Evolutionary conservation across 192 early-diverging fungal genomes (phyloP).

Genomic region (Coemansia aciculifera): DNA sequence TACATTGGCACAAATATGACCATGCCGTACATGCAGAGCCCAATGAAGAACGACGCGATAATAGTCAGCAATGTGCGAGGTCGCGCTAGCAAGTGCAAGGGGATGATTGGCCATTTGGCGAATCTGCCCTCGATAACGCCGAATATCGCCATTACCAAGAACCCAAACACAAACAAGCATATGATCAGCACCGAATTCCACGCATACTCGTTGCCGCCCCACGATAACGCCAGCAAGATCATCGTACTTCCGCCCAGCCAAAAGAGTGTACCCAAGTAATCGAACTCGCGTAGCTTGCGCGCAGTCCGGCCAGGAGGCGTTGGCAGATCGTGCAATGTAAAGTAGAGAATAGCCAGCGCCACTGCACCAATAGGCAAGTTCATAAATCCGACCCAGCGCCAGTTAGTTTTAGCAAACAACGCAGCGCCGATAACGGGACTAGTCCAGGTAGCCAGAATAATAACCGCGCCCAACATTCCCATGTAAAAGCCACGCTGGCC

Average conservation of each 20-base stretch:
- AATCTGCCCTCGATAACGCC: slow-evolving; percentile 57
- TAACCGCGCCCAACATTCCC: slow-evolving; percentile 64
- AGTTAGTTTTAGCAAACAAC: slow-evolving; percentile 58
- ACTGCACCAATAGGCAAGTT: slow-evolving; percentile 68
- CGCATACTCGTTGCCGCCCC: slow-evolving; percentile 61
- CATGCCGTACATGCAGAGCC: slow-evolving; percentile 49
- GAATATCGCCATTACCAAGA: slow-evolving; percentile 46
- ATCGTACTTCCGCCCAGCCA: slow-evolving; percentile 56
- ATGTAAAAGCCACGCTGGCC: slow-evolving; percentile 70
- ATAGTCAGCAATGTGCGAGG: slow-evolving; percentile 34
- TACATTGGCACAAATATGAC: slow-evolving; percentile 56
- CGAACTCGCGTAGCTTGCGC: slow-evolving; percentile 55
- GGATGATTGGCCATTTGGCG: slow-evolving; percentile 70
- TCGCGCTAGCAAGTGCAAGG: slow-evolving; percentile 23
- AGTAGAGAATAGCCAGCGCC: slow-evolving; percentile 54
- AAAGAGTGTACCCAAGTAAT: slow-evolving; percentile 59
- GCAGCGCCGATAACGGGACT: slow-evolving; percentile 72
- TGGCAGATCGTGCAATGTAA: slow-evolving; percentile 62
- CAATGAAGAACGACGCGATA: slow-evolving; percentile 38
- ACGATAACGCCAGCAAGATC: slow-evolving; percentile 59
- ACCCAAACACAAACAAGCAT: slow-evolving; percentile 53
- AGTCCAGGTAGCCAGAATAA: slow-evolving; percentile 60
- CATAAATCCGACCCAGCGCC: slow-evolving; percentile 79
- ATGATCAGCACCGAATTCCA: slow-evolving; percentile 57
- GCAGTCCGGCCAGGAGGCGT: slow-evolving; percentile 25